Percentiles rank a stretch among this genome's conserved stretches.
phyloP scores from a whole-genome alignment of 2,329 filamentous ascomycete genomes.

The Bipolaris bicolor region DNA sequence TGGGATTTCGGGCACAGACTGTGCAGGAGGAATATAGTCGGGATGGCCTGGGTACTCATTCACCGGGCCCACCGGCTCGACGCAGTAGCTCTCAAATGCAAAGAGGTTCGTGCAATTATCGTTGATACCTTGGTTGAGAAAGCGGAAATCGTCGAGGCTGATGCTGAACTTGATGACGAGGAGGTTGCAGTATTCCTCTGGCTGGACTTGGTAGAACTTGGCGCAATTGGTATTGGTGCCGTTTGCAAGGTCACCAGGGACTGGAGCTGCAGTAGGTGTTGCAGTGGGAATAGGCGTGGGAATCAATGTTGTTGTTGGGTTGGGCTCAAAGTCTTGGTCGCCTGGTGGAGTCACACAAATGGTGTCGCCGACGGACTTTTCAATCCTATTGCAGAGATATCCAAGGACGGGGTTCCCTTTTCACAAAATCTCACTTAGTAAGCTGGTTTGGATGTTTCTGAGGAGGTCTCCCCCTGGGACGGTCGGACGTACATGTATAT shows the following conservation, averaged over 20 bases:
- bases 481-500: too few relatives aligned
- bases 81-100: conserved; percentile 6
- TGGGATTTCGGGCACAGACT: background rate
- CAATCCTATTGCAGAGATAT: too few relatives aligned
- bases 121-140: conserved; percentile 13
- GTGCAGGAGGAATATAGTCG: conserved; percentile 6
- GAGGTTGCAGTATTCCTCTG: conserved; percentile 7
- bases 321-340: conserved; percentile 1
- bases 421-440: too few relatives aligned
- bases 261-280: background rate
- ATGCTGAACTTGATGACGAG: conserved; percentile 4
- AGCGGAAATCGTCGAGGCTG: conserved; percentile 5
- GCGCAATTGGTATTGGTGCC: background rate
- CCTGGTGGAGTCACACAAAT: background rate
- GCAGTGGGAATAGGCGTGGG: background rate
- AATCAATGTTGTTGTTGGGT: background rate
- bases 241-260: background rate
- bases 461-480: too few relatives aligned
- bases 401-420: too few relatives aligned
- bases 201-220: background rate
- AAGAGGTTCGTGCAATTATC: conserved; percentile 12
- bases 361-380: background rate
- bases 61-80: conserved; percentile 5
- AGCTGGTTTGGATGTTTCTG: too few relatives aligned
- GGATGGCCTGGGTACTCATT: conserved; percentile 6